phyloP scores from a whole-genome alignment of 2,329 filamentous ascomycete genomes.

The Venturia nashicola region DNA sequence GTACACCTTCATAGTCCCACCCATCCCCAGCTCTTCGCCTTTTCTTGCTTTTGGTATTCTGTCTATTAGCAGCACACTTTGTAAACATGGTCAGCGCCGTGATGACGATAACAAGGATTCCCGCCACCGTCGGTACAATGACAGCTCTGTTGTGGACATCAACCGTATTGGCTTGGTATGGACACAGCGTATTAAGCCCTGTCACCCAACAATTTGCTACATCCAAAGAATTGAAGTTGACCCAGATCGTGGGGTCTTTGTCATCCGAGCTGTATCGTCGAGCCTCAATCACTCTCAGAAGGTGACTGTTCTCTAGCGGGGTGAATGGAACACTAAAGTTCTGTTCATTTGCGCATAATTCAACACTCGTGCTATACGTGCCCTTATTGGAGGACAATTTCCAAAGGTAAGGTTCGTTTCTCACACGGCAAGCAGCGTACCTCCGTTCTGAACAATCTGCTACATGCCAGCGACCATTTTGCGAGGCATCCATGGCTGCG shows the following conservation, averaged over 20 bases:
- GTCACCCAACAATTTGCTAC: conserved; percentile 47
- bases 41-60: conserved; percentile 37
- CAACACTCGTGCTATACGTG: conserved; percentile 31
- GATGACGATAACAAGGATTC: conserved; percentile 49
- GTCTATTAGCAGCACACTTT: conserved; percentile 51
- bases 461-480: conserved; percentile 41
- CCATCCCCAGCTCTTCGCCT: conserved; percentile 36
- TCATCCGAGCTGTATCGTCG: conserved; percentile 19
- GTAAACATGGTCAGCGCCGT: conserved; percentile 48
- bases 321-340: conserved; percentile 47
- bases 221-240: conserved; percentile 51
- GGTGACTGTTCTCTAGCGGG: conserved; percentile 49
- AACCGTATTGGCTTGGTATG: conserved; percentile 37
- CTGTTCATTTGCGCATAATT: conserved; percentile 36
- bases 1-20: conserved; percentile 57
- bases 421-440: conserved; percentile 44
- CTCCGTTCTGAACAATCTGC: conserved; percentile 40
- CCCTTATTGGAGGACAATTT: conserved; percentile 31
- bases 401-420: conserved; percentile 45
- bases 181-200: conserved; percentile 44
- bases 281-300: conserved; percentile 27
- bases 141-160: conserved; percentile 33
- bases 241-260: conserved; percentile 26
- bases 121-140: conserved; percentile 49
- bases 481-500: conserved; percentile 37